These are phyloP conservation scores for grape (Vitis vinifera) DNA, from an alignment of 164 flowering plant genomes.

Conservation along the genomic window DNA sequence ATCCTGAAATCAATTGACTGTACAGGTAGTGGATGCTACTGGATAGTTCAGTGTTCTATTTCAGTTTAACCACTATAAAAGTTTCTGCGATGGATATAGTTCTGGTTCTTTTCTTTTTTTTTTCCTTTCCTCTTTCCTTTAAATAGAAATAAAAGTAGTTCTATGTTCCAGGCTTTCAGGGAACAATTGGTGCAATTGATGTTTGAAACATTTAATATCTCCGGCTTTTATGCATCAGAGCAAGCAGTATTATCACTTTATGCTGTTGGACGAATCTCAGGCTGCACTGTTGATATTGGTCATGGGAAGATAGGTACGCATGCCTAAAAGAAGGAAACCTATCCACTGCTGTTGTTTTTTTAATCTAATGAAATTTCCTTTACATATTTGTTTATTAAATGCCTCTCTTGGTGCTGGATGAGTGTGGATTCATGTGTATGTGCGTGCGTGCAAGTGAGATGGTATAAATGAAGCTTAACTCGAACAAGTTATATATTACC, in stretches of 20 bases:
- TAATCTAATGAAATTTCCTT: neutral
- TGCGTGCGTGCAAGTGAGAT: too few species aligned
- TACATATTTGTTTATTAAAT: neutral
- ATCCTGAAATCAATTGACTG: too few species aligned
- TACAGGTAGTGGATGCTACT: too few species aligned
- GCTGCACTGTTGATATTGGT: conserved; percentile 98
- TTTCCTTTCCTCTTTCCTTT: too few species aligned
- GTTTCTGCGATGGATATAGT: neutral
- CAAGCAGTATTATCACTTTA: conserved; percentile 97
- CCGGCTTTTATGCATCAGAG: conserved; percentile 97
- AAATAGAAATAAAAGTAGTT: neutral
- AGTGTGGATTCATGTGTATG: too few species aligned
- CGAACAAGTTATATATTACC: too few species aligned
- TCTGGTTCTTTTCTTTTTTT: neutral
- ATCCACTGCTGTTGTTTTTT: neutral
- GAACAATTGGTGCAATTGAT: conserved; percentile 95
- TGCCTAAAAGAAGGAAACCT: neutral
- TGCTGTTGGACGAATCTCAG: conserved; percentile 98
- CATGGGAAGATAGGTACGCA: conserved; percentile 92
- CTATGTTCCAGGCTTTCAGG: conserved; percentile 62
- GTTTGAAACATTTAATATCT: conserved; percentile 96
- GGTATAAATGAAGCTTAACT: too few species aligned
- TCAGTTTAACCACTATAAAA: neutral
- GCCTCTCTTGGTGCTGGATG: too few species aligned
- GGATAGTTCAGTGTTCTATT: neutral